Evolutionary conservation across 2,329 filamentous ascomycete genomes (phyloP).

Genomic region (Ophiosphaerella herpotricha): DNA sequence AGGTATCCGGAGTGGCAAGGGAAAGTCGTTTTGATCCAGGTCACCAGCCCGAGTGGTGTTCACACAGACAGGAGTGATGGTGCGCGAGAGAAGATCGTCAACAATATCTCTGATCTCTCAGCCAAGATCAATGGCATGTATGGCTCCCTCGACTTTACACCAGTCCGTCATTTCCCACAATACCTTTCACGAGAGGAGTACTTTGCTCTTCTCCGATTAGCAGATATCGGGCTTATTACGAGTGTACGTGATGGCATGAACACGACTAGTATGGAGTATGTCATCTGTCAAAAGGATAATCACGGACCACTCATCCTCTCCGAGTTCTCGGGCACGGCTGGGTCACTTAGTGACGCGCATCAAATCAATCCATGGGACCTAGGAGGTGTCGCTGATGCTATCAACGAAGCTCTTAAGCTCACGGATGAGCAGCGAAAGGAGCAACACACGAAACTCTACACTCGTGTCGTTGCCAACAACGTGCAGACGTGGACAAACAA

Average conservation of each 20-base stretch:
- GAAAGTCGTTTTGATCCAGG: conserved; percentile 90
- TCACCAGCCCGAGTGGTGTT: conserved; percentile 83
- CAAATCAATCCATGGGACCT: conserved; percentile 98
- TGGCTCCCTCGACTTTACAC: conserved; percentile 84
- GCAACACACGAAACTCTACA: conserved; percentile 77
- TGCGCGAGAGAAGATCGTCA: conserved; percentile 78
- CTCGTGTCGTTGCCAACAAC: conserved; percentile 82
- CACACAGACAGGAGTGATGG: conserved; percentile 74
- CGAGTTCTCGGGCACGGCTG: conserved; percentile 93
- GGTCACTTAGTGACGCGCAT: conserved; percentile 81
- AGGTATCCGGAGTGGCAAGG: conserved; percentile 90
- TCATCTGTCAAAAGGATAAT: conserved; percentile 86
- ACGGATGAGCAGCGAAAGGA: conserved; percentile 64
- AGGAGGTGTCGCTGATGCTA: conserved; percentile 78
- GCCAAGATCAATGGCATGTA: conserved; percentile 90
- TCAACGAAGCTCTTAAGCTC: conserved; percentile 82
- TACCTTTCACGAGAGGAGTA: conserved; percentile 91
- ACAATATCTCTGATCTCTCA: conserved; percentile 87
- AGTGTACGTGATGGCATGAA: conserved; percentile 98
- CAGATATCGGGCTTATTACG: conserved; percentile 91
- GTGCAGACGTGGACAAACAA: conserved; percentile 84
- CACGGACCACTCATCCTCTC: conserved; percentile 90
- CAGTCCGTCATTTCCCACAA: conserved; percentile 93
- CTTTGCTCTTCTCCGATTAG: conserved; percentile 87
- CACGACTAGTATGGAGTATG: conserved; percentile 92